Percentiles rank a stretch among this genome's conserved stretches.
Evolutionary conservation across 192 early-diverging fungal species (phyloP).

Genomic region (Coemansia pectinata): DNA sequence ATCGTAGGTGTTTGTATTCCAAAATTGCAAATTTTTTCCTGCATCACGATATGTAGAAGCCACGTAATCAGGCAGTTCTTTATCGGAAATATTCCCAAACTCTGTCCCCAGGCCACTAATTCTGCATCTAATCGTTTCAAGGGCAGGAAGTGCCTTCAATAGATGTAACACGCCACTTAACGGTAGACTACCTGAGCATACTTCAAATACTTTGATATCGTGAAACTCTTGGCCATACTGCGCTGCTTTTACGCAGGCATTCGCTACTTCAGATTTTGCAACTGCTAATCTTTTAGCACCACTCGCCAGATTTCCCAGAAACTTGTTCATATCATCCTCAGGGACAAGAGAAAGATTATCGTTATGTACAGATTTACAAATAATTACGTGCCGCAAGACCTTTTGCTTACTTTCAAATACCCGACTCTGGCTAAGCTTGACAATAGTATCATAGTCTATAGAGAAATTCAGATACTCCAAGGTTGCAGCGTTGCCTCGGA

Average conservation of each 20-base stretch:
- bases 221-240: background rate
- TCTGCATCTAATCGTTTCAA: background rate
- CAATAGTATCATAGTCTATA: background rate
- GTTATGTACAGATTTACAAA: no score
- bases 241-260: no score
- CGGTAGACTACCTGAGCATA: background rate
- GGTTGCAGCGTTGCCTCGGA: conserved; percentile 2
- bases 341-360: no score
- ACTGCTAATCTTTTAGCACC: no score
- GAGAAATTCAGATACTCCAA: background rate
- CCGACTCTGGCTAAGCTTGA: background rate
- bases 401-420: background rate
- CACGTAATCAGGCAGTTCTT: background rate
- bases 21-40: background rate
- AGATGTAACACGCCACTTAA: background rate
- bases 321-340: no score
- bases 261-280: no score
- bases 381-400: background rate
- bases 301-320: no score
- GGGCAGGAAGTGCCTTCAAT: background rate
- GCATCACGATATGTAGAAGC: background rate
- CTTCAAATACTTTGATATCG: background rate
- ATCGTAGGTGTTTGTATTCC: background rate
- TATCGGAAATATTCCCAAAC: background rate
- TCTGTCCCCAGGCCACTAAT: background rate